Evolutionary conservation across 2,329 filamentous ascomycete species (phyloP).

Genomic region (Cyphellophora europaea): DNA sequence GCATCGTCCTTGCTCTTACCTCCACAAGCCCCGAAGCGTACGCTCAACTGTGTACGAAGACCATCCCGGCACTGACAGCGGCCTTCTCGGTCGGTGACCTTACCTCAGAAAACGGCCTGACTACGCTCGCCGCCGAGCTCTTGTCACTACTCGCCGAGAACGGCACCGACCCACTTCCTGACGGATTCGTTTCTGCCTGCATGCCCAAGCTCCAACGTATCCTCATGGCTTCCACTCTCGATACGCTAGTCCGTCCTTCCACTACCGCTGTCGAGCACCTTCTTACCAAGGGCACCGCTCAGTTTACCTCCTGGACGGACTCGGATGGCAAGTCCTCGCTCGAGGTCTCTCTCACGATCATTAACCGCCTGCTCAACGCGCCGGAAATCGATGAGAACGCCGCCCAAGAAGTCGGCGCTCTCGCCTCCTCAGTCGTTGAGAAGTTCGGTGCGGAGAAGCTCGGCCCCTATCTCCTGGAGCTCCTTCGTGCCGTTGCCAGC

Average conservation of each 20-base stretch:
- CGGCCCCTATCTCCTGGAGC: constrained; percentile 78
- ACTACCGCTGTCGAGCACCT: constrained; percentile 84
- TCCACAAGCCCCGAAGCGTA: constrained; percentile 60
- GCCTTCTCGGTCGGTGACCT: constrained; percentile 82
- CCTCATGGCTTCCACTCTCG: constrained; percentile 74
- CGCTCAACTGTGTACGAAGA: constrained; percentile 69
- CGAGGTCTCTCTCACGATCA: constrained; percentile 81
- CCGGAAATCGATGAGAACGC: constrained; percentile 82
- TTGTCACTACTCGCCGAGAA: constrained; percentile 72
- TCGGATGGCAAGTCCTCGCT: constrained; percentile 69
- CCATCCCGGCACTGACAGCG: constrained; percentile 76
- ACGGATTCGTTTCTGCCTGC: constrained; percentile 73
- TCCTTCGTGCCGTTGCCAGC: constrained; percentile 79
- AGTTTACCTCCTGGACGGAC: constrained; percentile 81
- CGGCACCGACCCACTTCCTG: constrained; percentile 73
- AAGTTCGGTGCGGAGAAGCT: constrained; percentile 87
- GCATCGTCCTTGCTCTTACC: constrained; percentile 50
- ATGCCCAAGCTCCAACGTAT: constrained; percentile 81
- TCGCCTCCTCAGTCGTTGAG: constrained; percentile 90
- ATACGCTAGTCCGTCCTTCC: constrained; percentile 76
- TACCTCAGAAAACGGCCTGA: constrained; percentile 74
- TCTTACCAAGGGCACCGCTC: constrained; percentile 78
- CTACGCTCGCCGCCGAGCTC: constrained; percentile 79
- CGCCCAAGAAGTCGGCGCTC: constrained; percentile 88
- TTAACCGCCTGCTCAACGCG: constrained; percentile 72